Percentiles rank a stretch among this genome's conserved stretches.
phyloP scores from a whole-genome alignment of 1,284 basidiomycete species.

The Heterobasidion annosum region DNA sequence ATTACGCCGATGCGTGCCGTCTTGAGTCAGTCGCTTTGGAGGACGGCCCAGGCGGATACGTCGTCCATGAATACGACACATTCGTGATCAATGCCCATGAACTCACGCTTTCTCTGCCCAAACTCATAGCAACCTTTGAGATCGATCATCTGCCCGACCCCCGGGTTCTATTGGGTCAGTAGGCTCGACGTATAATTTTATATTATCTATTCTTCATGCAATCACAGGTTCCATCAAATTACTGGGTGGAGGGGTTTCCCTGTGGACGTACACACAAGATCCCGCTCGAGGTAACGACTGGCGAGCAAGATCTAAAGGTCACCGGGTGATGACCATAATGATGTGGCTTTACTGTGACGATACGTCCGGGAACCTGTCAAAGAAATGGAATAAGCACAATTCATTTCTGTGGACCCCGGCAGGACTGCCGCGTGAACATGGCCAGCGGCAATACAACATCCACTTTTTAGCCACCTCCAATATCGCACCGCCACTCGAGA shows the following conservation, averaged over 20 bases:
- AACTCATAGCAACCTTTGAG: background rate
- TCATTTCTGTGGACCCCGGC: constrained; percentile 21
- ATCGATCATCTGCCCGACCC: background rate
- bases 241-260: background rate
- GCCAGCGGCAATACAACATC: constrained; percentile 16
- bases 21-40: background rate
- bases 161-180: background rate
- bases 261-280: background rate
- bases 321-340: constrained; percentile 16
- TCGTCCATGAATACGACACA: background rate
- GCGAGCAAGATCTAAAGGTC: constrained; percentile 10
- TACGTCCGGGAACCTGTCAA: constrained; percentile 32
- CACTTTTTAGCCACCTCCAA: background rate
- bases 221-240: background rate
- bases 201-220: no score
- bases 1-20: background rate
- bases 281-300: constrained; percentile 11
- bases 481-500: background rate
- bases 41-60: background rate
- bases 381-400: constrained; percentile 34
- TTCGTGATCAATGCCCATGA: background rate
- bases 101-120: background rate
- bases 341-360: constrained; percentile 37
- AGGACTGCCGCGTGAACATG: constrained; percentile 13
- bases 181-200: no score